Evolutionary conservation across 805 yeast genomes (phyloP).

Genomic region (Saturnispora sekii): DNA sequence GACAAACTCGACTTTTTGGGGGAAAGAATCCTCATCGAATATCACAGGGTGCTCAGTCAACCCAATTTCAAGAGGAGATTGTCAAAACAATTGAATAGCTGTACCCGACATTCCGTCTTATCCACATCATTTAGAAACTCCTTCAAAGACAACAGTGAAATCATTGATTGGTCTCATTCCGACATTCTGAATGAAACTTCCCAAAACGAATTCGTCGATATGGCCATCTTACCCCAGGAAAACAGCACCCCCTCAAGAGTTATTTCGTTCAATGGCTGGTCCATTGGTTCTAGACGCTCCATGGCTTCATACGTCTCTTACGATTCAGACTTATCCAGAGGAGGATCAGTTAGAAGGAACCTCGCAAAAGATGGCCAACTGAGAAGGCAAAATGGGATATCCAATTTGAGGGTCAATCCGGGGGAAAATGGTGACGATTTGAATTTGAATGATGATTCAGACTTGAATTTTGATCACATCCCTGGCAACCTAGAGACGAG

Average conservation of each 20-base stretch:
- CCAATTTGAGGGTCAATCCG: constrained; percentile 33
- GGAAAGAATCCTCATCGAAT: constrained; percentile 63
- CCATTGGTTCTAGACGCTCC: constrained; percentile 3
- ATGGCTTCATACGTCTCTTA: constrained; percentile 43
- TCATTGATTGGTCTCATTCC: constrained; percentile 27
- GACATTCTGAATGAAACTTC: constrained; percentile 15
- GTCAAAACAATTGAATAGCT: constrained; percentile 18
- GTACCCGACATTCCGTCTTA: constrained; percentile 16
- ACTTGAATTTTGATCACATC: not conserved
- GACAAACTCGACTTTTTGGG: constrained; percentile 52
- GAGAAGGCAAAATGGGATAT: constrained; percentile 40
- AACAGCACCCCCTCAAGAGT: constrained; percentile 7
- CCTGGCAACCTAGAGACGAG: too few species aligned
- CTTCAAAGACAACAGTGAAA: constrained; percentile 4
- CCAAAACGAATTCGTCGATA: constrained; percentile 10
- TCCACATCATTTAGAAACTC: constrained; percentile 13
- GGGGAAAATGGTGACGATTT: not conserved
- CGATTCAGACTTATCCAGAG: constrained; percentile 42
- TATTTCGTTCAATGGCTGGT: constrained; percentile 6
- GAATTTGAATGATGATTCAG: too few species aligned
- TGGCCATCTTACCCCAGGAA: not conserved
- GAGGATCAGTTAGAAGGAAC: constrained; percentile 12
- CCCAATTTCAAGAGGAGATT: constrained; percentile 16
- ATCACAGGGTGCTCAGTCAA: constrained; percentile 32
- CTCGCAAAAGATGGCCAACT: constrained; percentile 18